A percentile compares a stretch with the other conserved stretches of the same genome.
These are phyloP conservation scores for Ciborinia camelliae DNA, from an alignment of 2,329 filamentous ascomycete species.

Conservation along the genomic window DNA sequence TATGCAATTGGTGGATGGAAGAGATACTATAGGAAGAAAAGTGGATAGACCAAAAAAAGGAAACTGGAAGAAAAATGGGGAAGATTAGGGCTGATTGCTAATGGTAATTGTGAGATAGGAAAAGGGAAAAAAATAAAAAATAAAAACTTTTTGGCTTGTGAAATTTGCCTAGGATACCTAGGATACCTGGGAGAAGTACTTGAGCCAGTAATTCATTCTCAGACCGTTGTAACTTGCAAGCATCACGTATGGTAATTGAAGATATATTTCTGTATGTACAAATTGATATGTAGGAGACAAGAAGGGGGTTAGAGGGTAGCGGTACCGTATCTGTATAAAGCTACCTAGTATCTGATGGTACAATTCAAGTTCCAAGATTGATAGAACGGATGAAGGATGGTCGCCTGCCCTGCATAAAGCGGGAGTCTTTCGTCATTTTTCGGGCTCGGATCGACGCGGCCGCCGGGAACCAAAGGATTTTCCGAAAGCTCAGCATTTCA, in stretches of 20 bases:
- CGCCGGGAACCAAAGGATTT: background rate
- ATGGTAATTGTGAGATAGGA: background rate
- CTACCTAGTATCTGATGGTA: no score
- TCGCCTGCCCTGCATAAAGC: background rate
- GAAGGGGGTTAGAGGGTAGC: background rate
- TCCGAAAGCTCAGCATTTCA: background rate
- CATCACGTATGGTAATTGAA: background rate
- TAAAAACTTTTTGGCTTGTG: constrained; percentile 5
- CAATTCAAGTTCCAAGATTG: constrained; percentile 4
- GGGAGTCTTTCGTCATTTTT: constrained; percentile 4
- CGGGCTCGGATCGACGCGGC: background rate
- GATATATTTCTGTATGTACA: constrained; percentile 4
- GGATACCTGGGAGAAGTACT: no score
- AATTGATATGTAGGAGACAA: background rate
- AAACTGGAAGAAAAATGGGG: constrained; percentile 17
- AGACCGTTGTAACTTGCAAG: no score
- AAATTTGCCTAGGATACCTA: background rate
- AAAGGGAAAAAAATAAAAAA: background rate
- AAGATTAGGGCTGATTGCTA: constrained; percentile 14
- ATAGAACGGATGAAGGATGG: background rate
- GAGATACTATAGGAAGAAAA: constrained; percentile 1
- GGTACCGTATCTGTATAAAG: background rate
- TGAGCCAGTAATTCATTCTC: background rate
- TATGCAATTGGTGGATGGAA: constrained; percentile 12
- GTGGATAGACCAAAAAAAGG: constrained; percentile 14